A percentile compares a stretch with the other conserved stretches of the same genome.
phyloP scores from a whole-genome alignment of 2,329 filamentous ascomycete genomes.

The Beauveria medogensis region DNA sequence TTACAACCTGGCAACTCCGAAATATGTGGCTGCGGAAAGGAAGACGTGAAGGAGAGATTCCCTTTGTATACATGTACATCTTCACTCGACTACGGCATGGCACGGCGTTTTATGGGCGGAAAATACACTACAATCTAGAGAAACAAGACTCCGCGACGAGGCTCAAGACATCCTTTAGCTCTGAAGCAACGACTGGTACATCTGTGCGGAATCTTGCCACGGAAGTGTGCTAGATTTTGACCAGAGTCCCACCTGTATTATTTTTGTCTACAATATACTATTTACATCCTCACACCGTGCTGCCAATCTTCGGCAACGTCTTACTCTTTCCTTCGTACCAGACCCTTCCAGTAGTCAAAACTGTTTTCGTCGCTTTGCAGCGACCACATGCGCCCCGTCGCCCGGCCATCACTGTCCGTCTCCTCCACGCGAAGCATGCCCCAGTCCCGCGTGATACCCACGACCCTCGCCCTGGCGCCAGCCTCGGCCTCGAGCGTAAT shows the following conservation, averaged over 20 bases:
- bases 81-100: conserved; percentile 48
- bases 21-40: background rate
- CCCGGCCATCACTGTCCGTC: conserved; percentile 60
- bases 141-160: conserved; percentile 15
- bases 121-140: conserved; percentile 15
- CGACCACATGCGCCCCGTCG: conserved; percentile 70
- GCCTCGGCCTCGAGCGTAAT: conserved; percentile 74
- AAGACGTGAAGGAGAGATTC: conserved; percentile 12
- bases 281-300: background rate
- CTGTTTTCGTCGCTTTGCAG: conserved; percentile 96
- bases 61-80: conserved; percentile 37
- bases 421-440: conserved; percentile 82
- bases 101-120: conserved; percentile 34
- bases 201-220: background rate
- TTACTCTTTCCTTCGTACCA: conserved; percentile 72
- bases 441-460: conserved; percentile 88
- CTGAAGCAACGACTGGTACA: background rate
- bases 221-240: background rate
- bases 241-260: conserved; percentile 7
- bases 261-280: conserved; percentile 6
- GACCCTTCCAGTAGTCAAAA: conserved; percentile 91
- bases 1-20: background rate
- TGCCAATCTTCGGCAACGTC: background rate
- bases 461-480: conserved; percentile 64
- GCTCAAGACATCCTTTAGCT: background rate